Evolutionary conservation across 2,329 filamentous ascomycete genomes (phyloP).

Genomic region (Pseudopyrenochaeta lycopersici): DNA sequence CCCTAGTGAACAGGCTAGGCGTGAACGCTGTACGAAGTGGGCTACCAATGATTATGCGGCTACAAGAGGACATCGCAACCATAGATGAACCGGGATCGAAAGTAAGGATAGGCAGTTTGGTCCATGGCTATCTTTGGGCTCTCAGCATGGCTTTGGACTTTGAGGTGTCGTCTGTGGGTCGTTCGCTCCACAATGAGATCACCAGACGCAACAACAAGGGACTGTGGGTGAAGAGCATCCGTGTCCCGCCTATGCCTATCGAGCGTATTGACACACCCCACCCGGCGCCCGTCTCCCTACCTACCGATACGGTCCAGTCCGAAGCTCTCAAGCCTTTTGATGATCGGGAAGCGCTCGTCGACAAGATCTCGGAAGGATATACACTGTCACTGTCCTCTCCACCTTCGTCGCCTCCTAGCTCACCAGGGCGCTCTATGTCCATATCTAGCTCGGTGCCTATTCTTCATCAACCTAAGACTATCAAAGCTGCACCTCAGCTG

Average conservation of each 20-base stretch:
- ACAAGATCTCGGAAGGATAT: slow-evolving; percentile 78
- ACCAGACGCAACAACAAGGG: slow-evolving; percentile 74
- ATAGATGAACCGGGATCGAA: slow-evolving; percentile 74
- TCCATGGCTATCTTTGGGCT: slow-evolving; percentile 89
- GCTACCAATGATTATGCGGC: slow-evolving; percentile 85
- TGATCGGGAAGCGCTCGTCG: slow-evolving; percentile 74
- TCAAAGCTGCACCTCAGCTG: slow-evolving; percentile 59
- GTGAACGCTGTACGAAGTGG: slow-evolving; percentile 83
- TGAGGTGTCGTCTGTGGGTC: slow-evolving; percentile 73
- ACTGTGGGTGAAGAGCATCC: slow-evolving; percentile 81
- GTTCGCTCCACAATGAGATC: slow-evolving; percentile 79
- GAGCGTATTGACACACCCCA: slow-evolving; percentile 62
- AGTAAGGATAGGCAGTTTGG: slow-evolving; percentile 81
- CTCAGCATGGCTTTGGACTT: slow-evolving; percentile 81
- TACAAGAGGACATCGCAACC: slow-evolving; percentile 83
- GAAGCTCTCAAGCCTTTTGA: slow-evolving; percentile 74
- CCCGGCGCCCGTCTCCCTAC: slow-evolving; percentile 29
- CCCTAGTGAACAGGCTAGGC: slow-evolving; percentile 78
- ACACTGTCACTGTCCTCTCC: slow-evolving; percentile 69
- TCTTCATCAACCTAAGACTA: slow-evolving; percentile 33
- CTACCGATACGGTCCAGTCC: slow-evolving; percentile 36
- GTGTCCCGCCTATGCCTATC: slow-evolving; percentile 72
- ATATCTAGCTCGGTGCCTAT: slow-evolving; percentile 64
- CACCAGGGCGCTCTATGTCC: slow-evolving; percentile 71
- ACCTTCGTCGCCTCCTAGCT: slow-evolving; percentile 73